Evolutionary conservation across 192 early-diverging fungal species (phyloP), one percentile per base, ranked within the genome.

Genomic region (Backusella westeae): DNA sequence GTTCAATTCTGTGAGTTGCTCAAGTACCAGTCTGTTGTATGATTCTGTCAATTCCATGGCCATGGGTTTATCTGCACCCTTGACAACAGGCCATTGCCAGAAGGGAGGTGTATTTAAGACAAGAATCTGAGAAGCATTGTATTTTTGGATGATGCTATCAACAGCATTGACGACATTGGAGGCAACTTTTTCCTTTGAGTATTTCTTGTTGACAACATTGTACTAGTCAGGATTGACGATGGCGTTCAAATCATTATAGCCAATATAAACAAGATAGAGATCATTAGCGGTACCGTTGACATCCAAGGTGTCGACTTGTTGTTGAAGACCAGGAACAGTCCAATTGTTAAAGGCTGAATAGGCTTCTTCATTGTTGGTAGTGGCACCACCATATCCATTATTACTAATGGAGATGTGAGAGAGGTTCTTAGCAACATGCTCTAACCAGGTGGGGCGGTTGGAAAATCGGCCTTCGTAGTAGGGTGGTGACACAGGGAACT

Each of bases 31-130:
- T 26, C 12, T 23, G 19, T 59, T 59, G 4, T 29, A 59, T 10
- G 21, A 59, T 26, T 59, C 23, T 9, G 21, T 29, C 10, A 59
- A 26, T 89, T 91, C 63, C 75, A 82, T 0, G 76, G 80, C 12
- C 41, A 23, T 19, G 3, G 4, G 34, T 19, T 21, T 67, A 21
- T 59, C 53, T n/a, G 17, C 7, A 21, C 14, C 3, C 6, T 59
- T 59, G 9, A 59, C 9, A 12, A 56, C 53, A 10, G 23, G 53
- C 8, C 52, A 56, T 26, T 56, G 1, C 53, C 53, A 23, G 21
- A 56, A 59, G 23, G 56, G 56, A 59, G 23, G 56, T 12, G 21
- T 14, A 10, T 59, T 59, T 2, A 59, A 14, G 4, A 59, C 56
- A 23, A 59, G 23, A 12, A 59, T 26, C 5, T 29, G 8, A 12